Evolutionary conservation across 108 stramenopile genomes (phyloP), one percentile per base, ranked within the genome.

Genomic region (Pseudonitzschia delicatissima): DNA sequence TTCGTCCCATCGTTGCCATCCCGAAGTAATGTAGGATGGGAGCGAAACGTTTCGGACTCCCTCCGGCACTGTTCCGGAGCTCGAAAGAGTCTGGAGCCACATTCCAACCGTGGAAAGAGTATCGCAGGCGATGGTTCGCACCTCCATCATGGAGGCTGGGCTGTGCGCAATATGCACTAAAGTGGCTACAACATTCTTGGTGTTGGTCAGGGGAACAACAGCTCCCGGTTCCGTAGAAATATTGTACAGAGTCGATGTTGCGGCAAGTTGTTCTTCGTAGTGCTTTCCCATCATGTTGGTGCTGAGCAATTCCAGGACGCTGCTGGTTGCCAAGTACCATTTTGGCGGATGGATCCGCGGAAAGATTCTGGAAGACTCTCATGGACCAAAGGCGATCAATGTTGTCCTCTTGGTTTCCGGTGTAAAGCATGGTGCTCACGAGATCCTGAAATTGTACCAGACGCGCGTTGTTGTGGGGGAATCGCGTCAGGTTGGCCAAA

Each of bases 11-110:
- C 83, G 78, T 40, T 86, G 48, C 91, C 91, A 93, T 15, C 91
- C 91, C 32, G 75, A 78, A 1, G 87, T 79, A 5, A 79, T 61
- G 66, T 90, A 87, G 1, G 91, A 73, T 17, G 91, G 91, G 8
- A 93, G 66, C n/a, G 79, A 72, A 60, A 78, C 74, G 48, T 73
- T 62, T 21, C 74, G 67, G 53, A 85, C 64, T 11, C 67, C 82
- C 13, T 79, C 64, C 12, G 92, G 92, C 5, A 90, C 82, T 11
- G 80, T 78, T 18, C 89, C 89, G 5, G 82, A 77, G 11, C 83
- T 83, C 2, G 92, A 87, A 61, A 90, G 58, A 9, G 83, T 93
- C 62, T 93, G 88, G 21, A 93, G 77, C 92, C 92, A 93, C 57
- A 93, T 67, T 13, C 85, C 85, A 44, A 90, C 77, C 2, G 85